Evolutionary conservation across 2,329 filamentous ascomycete species (phyloP), one percentile per base, ranked within the genome.

Genomic region (Ophiostoma ips): DNA sequence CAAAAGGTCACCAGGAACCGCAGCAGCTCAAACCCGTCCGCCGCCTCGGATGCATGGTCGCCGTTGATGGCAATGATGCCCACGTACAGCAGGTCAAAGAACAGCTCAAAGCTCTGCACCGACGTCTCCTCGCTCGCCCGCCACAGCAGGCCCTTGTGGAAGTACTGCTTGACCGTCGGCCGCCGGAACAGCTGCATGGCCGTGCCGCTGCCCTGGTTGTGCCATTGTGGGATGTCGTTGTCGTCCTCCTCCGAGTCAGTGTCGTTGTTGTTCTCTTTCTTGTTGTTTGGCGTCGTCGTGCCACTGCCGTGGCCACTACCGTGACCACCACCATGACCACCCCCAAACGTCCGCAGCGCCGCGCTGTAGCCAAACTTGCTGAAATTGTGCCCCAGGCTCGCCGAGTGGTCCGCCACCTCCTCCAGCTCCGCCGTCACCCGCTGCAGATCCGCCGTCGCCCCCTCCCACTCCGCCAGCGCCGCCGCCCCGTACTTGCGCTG

Each of bases 121-220:
- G 81, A 71, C n/a, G 77, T 75, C 18, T 68, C 65, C 47, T 74
- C 71, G 8, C 69, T 70, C 2, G 76, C 73, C 46, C 79, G 68
- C 79, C 79, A 83, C 8, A 83, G 62, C 12, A 83, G 67, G 0
- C 77, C 78, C 52, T 76, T 76, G 59, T 83, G 77, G 57, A 81
- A 81, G 63, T 81, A 82, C 63, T 83, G 79, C 52, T 77, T 69
- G 3, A 83, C 68, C 7, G 76, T 71, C 0, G 79, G 79, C 54
- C 69, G 71, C 59, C 75, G 75, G 59, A 76, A 78, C 52, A 82
- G 63, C 58, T 72, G 74, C 58, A 80, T 70, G 1, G 71, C 67
- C 45, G 58, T 62, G 50, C 63, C 72, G 52, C 65, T 64, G 18
- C 53, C 53, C 38, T 57, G 58, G 53, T 63, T 59, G 48, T 51